Conservation (phyloP, 2,329 filamentous ascomycete genomes). For the Ophiostoma novo-ulmi region DNA sequence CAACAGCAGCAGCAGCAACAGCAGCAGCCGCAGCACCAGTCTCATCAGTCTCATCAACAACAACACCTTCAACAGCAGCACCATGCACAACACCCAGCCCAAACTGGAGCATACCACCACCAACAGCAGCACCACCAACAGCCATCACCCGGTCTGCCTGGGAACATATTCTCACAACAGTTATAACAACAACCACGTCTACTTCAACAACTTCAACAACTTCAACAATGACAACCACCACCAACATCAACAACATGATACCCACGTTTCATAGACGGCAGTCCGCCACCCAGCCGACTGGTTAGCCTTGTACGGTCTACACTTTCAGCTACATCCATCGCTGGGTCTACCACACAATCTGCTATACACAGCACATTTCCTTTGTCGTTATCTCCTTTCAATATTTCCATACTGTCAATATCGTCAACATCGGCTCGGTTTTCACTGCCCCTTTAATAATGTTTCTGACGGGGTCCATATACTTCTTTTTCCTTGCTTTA, state of each 20-base stretch:
- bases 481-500: not conserved
- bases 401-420: not conserved
- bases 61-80: constrained; percentile 18
- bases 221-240: not conserved
- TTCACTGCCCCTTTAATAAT: not conserved
- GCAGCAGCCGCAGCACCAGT: constrained; percentile 13
- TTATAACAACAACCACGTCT: constrained; percentile 3
- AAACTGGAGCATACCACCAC: constrained; percentile 18
- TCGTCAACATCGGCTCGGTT: not conserved
- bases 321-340: not conserved
- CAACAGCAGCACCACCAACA: constrained; percentile 22
- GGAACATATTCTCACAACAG: constrained; percentile 20
- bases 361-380: not conserved
- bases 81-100: constrained; percentile 12
- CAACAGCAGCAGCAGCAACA: constrained; percentile 18
- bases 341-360: not conserved
- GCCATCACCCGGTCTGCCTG: constrained; percentile 17
- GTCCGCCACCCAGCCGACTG: not conserved
- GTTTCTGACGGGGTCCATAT: not conserved
- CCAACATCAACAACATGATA: not conserved
- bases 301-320: not conserved
- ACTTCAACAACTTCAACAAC: not conserved
- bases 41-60: constrained; percentile 19
- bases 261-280: not conserved
- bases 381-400: not conserved